These are phyloP conservation scores for Medicago ruthenica DNA, from an alignment of 306 rosid genomes.

Conservation along the genomic window DNA sequence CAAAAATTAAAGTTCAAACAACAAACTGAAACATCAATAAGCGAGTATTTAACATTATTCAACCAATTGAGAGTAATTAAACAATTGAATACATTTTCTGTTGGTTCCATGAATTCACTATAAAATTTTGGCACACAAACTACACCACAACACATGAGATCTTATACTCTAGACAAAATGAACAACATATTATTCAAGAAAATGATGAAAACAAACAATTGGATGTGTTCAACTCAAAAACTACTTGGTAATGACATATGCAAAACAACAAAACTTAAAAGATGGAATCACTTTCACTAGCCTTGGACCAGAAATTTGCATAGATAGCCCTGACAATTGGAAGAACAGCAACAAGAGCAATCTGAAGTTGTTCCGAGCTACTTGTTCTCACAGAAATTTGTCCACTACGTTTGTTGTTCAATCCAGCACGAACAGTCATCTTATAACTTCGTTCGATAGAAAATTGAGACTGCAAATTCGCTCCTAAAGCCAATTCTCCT, in stretches of 20 bases:
- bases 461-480: slow-evolving; percentile 82
- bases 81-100: background rate
- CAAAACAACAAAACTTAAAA: slow-evolving; percentile 52
- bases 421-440: slow-evolving; percentile 84
- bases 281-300: slow-evolving; percentile 67
- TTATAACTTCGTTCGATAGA: slow-evolving; percentile 84
- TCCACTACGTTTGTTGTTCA: slow-evolving; percentile 95
- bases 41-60: too few species aligned
- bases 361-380: slow-evolving; percentile 94
- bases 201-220: slow-evolving; percentile 34
- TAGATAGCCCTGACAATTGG: slow-evolving; percentile 76
- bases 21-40: too few species aligned
- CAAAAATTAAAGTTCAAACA: too few species aligned
- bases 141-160: slow-evolving; percentile 38
- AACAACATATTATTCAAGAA: slow-evolving; percentile 39
- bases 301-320: slow-evolving; percentile 68
- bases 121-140: slow-evolving; percentile 38
- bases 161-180: slow-evolving; percentile 28
- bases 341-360: slow-evolving; percentile 78
- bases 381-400: slow-evolving; percentile 82
- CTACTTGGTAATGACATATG: slow-evolving; percentile 39
- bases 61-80: too few species aligned
- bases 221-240: slow-evolving; percentile 28
- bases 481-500: slow-evolving; percentile 83
- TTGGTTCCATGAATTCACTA: slow-evolving; percentile 41